These are phyloP conservation scores for Sphaerulina vaccinii DNA, from an alignment of 2,329 filamentous ascomycete genomes.

Conservation along the genomic window DNA sequence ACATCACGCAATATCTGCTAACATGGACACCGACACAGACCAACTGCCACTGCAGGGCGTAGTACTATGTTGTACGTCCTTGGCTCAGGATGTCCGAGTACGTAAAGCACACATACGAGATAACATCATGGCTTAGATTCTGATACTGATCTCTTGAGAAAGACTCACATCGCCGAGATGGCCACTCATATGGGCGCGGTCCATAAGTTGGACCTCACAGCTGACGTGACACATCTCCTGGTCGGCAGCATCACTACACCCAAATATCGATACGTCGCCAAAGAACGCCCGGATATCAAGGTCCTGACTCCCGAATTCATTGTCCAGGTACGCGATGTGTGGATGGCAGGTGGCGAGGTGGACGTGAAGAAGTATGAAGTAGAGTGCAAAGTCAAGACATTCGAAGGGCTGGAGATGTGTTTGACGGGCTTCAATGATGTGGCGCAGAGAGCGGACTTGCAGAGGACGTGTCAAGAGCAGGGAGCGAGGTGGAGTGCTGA, in stretches of 20 bases:
- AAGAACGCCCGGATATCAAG: conserved; percentile 79
- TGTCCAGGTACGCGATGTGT: conserved; percentile 72
- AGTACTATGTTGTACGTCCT: conserved; percentile 37
- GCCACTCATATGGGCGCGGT: conserved; percentile 79
- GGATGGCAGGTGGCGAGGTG: conserved; percentile 76
- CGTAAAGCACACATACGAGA: conserved; percentile 14
- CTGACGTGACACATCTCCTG: conserved; percentile 90
- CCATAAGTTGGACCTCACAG: conserved; percentile 90
- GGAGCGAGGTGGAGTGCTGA: conserved; percentile 87
- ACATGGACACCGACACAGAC: conserved; percentile 13
- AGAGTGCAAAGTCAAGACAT: conserved; percentile 62
- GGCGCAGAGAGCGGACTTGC: conserved; percentile 67
- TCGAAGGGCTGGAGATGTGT: conserved; percentile 64
- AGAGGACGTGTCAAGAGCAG: conserved; percentile 64
- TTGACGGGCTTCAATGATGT: conserved; percentile 69
- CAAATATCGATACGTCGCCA: conserved; percentile 95
- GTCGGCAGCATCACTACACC: conserved; percentile 85
- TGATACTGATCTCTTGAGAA: conserved; percentile 7
- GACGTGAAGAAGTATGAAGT: conserved; percentile 69
- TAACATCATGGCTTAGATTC: conserved; percentile 5
- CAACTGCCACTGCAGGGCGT: conserved; percentile 30
- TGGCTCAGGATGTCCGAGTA: conserved; percentile 37
- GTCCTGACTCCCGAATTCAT: conserved; percentile 83
- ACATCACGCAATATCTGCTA: conserved; percentile 5
- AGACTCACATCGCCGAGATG: conserved; percentile 50